phyloP scores from a whole-genome alignment of 140 eudicot genomes.

The Bidens hawaiensis region DNA sequence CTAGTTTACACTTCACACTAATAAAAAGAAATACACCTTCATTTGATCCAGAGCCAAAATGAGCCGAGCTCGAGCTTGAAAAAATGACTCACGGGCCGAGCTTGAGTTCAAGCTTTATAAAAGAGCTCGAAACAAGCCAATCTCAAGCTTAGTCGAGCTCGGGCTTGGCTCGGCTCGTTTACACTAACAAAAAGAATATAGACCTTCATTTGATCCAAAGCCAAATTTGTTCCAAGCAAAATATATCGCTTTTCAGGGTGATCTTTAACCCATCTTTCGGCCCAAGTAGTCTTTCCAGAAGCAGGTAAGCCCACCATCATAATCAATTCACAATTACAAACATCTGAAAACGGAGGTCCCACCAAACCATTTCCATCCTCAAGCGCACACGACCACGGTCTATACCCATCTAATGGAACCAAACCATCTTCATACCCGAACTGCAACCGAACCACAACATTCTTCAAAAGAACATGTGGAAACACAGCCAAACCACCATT shows the following conservation, averaged over 20 bases:
- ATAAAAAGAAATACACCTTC: too few species aligned
- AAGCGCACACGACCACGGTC: conserved; percentile 58
- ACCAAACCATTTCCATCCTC: conserved; percentile 44
- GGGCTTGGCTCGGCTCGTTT: too few species aligned
- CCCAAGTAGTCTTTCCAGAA: conserved; percentile 81
- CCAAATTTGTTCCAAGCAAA: conserved; percentile 65
- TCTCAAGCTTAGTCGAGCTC: too few species aligned
- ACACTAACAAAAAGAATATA: neutral
- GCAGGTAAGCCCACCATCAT: conserved; percentile 86
- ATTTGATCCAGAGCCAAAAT: too few species aligned
- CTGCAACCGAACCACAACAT: conserved; percentile 59
- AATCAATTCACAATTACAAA: conserved; percentile 44
- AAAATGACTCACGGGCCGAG: too few species aligned
- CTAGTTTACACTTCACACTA: too few species aligned
- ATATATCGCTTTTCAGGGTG: conserved; percentile 73
- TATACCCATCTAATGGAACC: conserved; percentile 52
- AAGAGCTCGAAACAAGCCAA: too few species aligned
- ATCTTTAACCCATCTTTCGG: conserved; percentile 61
- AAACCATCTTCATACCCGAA: conserved; percentile 61
- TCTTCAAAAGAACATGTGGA: conserved; percentile 66
- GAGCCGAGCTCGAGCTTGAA: too few species aligned
- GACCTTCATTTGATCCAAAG: conserved; percentile 75
- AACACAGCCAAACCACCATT: conserved; percentile 46
- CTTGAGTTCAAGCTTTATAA: too few species aligned
- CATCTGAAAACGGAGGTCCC: conserved; percentile 50